Evolutionary conservation across 345 rosid species (phyloP), one percentile per base, ranked within the genome.

Genomic region (Corchorus capsularis): DNA sequence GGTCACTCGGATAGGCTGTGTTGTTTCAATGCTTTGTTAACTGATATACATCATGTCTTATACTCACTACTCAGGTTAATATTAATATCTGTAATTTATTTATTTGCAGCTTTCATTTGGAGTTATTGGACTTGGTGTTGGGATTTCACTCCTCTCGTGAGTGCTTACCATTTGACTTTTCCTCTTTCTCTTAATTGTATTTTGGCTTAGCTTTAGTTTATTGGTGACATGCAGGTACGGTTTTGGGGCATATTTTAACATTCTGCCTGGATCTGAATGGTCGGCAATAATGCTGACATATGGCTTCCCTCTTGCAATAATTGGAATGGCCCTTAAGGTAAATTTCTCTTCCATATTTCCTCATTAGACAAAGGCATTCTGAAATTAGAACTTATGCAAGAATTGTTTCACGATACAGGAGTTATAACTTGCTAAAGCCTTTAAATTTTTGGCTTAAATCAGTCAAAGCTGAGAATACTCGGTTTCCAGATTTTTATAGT

Each of bases 301-400:
- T 84, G 96, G 99, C 47, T 96, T 96, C 74, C 99, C 99, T 41
- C 97, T 93, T 77, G 95, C 99, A 52, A 88, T 96, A 27, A 96
- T 96, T 2, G 99, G 99, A 74, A 96, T 96, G 99, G 98, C 98
- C 63, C 91, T 96, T 82, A 93, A 96, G 98, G 98, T 93, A 83
- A 77, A 27, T 8, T 10, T 69, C 74, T 78, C 78, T 80, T 78
- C 46, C 45, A 22, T 53, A 10, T 45, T 63, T 22, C 71, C 74
- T 50, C 17, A 14, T 76, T 56, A 69, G 4, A 11, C 17, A 35
- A 20, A 17, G 27, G 62, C n/a, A 15, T 54, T 76, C 13, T 37
- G n/a, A 27, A 63, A 39, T 34, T 72, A 71, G 49, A 43, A 52
- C 8, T 60, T 43, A 17, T 3, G 8, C 43, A 37, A 27, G 12